phyloP scores from a whole-genome alignment of 257 asterid genomes.

The Solanum arcanum region DNA sequence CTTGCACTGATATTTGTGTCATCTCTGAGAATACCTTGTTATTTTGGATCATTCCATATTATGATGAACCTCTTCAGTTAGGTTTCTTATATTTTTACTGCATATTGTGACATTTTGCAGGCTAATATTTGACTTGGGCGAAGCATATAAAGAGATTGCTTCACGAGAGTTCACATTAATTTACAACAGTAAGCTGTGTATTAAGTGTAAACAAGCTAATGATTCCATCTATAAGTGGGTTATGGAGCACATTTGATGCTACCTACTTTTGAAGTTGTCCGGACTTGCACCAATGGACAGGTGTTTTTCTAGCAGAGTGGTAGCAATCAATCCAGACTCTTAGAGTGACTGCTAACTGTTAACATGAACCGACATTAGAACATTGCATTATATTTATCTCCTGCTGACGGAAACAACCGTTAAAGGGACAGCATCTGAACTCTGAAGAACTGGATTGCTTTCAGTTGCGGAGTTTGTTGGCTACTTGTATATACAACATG shows the following conservation, averaged over 20 bases:
- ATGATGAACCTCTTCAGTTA: not conserved
- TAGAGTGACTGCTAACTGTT: not conserved
- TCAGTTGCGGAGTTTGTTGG: not conserved
- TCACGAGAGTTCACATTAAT: not conserved
- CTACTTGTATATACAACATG: not conserved
- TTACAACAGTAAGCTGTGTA: not conserved
- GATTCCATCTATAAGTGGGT: not conserved
- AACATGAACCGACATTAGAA: not conserved
- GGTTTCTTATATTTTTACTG: not conserved
- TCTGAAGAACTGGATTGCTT: not conserved
- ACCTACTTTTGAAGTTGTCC: not conserved
- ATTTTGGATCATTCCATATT: not conserved
- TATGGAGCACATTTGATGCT: slow-evolving; percentile 9
- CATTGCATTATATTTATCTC: not conserved
- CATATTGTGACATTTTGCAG: not conserved
- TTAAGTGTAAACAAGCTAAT: not conserved
- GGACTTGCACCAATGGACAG: not conserved
- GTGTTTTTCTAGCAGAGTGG: not conserved
- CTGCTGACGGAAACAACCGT: not conserved
- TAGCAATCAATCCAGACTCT: not conserved
- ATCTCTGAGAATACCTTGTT: not conserved
- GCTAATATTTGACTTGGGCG: not conserved
- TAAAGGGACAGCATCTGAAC: not conserved
- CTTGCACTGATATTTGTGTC: not conserved
- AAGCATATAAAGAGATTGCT: not conserved